A percentile compares a stretch with the other conserved stretches of the same genome.
These are phyloP conservation scores for Aspergillus taichungensis DNA, from an alignment of 495 filamentous ascomycete genomes.

Conservation along the genomic window DNA sequence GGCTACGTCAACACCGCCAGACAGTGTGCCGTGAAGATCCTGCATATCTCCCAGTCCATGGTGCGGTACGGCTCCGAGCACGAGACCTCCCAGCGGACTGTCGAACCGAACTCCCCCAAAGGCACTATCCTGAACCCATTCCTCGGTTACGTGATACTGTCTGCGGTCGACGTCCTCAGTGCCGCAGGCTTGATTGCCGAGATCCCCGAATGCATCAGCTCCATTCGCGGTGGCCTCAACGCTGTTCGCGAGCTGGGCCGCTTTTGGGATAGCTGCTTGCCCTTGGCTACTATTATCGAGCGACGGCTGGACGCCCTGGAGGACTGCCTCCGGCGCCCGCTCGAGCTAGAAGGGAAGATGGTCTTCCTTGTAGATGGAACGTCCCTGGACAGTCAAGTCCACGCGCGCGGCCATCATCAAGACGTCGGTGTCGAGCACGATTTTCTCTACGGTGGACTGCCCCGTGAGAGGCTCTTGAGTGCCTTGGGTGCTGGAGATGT, in stretches of 20 bases:
- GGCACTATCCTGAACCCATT: slow-evolving; percentile 31
- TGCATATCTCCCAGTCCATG: slow-evolving; percentile 24
- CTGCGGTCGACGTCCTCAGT: slow-evolving; percentile 40
- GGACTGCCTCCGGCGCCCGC: slow-evolving; percentile 18
- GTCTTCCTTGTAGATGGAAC: slow-evolving; percentile 25
- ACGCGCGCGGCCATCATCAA: slow-evolving; percentile 14
- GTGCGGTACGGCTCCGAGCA: slow-evolving; percentile 18
- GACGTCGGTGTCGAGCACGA: slow-evolving; percentile 19
- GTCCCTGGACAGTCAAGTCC: slow-evolving; percentile 25
- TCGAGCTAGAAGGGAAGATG: slow-evolving; percentile 17
- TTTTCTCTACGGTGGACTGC: slow-evolving; percentile 27
- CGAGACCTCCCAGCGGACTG: slow-evolving; percentile 10
- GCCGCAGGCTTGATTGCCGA: slow-evolving; percentile 25
- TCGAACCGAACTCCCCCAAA: slow-evolving; percentile 9
- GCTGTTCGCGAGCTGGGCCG: slow-evolving; percentile 21
- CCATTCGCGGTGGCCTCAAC: slow-evolving; percentile 38
- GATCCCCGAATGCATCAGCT: slow-evolving; percentile 34
- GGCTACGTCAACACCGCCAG: slow-evolving; percentile 32
- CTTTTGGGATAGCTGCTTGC: slow-evolving; percentile 26
- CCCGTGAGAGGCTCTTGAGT: slow-evolving; percentile 22
- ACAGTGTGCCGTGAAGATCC: slow-evolving; percentile 34
- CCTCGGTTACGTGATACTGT: slow-evolving; percentile 34
- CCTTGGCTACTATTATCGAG: slow-evolving; percentile 21
- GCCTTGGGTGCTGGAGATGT: slow-evolving; percentile 24
- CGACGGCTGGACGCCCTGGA: slow-evolving; percentile 21